These are phyloP conservation scores for Puya raimondii DNA, from an alignment of 176 grass and related monocot species.

Conservation along the genomic window DNA sequence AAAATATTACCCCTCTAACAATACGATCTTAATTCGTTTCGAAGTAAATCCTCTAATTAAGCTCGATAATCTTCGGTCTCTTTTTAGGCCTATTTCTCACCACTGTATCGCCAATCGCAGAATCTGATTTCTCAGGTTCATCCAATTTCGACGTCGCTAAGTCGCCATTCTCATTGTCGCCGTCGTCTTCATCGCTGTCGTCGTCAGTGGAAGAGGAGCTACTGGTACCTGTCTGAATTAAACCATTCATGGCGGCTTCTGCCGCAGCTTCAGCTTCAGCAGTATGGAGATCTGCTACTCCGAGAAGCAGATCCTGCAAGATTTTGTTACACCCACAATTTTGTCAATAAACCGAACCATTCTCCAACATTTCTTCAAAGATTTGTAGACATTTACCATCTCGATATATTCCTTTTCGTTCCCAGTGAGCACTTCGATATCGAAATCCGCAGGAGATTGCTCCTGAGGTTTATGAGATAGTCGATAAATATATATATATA, in stretches of 20 bases:
- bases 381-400: slow-evolving; percentile 48
- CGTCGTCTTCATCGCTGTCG: slow-evolving; percentile 15
- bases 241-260: slow-evolving; percentile 45
- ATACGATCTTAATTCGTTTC: background rate
- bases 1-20: background rate
- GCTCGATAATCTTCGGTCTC: slow-evolving; percentile 65
- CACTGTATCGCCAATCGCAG: background rate
- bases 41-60: slow-evolving; percentile 29
- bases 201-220: slow-evolving; percentile 46
- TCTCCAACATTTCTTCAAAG: slow-evolving; percentile 7
- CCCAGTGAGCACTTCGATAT: slow-evolving; percentile 63
- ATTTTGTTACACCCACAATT: background rate
- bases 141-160: slow-evolving; percentile 5
- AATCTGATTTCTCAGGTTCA: slow-evolving; percentile 15
- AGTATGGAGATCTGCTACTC: slow-evolving; percentile 66
- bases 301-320: slow-evolving; percentile 80
- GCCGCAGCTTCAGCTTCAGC: slow-evolving; percentile 67
- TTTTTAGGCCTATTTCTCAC: slow-evolving; percentile 40
- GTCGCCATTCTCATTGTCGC: slow-evolving; percentile 19
- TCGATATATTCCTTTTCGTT: slow-evolving; percentile 82
- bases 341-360: background rate
- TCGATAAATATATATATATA: background rate
- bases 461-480: slow-evolving; percentile 29
- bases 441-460: slow-evolving; percentile 57
- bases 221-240: slow-evolving; percentile 15